Conservation (phyloP, 352 stramenopile genomes). For the Phytopythium delawarense region DNA sequence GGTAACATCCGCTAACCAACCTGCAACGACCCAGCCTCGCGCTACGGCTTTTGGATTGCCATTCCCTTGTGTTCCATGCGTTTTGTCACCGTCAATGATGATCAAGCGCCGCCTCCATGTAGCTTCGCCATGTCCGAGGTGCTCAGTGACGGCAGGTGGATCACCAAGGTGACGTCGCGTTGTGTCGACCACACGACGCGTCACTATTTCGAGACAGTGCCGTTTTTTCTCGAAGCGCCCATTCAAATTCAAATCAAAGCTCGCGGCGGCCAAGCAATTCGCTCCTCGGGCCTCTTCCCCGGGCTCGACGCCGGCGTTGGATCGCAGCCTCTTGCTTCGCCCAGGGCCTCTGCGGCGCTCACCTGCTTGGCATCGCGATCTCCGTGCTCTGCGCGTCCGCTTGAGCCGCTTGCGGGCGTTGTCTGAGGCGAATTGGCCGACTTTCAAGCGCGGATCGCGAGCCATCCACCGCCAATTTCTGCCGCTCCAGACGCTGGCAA, state of each 20-base stretch:
- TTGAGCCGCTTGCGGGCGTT: not conserved
- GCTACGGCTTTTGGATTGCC: conserved; percentile 8
- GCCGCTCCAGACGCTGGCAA: not conserved
- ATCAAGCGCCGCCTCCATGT: too few species aligned
- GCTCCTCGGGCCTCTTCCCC: not conserved
- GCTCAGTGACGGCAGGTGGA: not conserved
- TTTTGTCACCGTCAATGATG: not conserved
- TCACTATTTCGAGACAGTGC: conserved; percentile 4
- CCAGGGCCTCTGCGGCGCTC: not conserved
- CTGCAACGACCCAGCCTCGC: conserved; percentile 3
- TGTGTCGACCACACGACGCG: too few species aligned
- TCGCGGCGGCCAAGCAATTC: conserved; percentile 8
- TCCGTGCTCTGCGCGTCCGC: not conserved
- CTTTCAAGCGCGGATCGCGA: not conserved
- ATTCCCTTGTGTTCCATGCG: not conserved
- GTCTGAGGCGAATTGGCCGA: not conserved
- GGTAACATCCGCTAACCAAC: conserved; percentile 1
- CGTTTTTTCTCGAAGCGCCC: conserved; percentile 9
- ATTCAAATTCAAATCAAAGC: conserved; percentile 26
- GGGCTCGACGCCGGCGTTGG: not conserved
- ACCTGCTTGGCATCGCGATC: not conserved
- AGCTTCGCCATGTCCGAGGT: too few species aligned
- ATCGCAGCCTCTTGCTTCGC: not conserved
- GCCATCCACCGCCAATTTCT: not conserved
- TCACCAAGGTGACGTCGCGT: too few species aligned